Base-by-base conservation (phyloP, 2,329 filamentous ascomycete genomes). In the Aphanocladium album region DNA sequence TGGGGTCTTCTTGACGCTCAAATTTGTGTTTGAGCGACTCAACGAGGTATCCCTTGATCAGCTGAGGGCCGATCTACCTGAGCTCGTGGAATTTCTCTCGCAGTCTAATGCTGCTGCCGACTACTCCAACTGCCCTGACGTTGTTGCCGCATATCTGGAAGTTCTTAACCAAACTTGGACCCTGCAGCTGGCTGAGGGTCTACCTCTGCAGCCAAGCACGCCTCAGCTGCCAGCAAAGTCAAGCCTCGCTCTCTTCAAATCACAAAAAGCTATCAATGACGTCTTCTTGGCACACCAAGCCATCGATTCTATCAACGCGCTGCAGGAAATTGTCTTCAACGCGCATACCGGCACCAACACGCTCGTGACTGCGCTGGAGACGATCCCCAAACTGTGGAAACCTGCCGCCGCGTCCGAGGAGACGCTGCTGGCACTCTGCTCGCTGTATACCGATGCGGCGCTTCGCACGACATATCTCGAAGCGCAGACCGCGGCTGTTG, bases 11-110 rank as follows among this genome's bases (percentile, higher is more conserved):
- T 67, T 88, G 55, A 79, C 83, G 0, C 69, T 83, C 9, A 83
- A 81, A 60, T 84, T 82, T 64, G 73, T 86, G 2, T 68, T 88
- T 33, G 82, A 85, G 63, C 79, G 83, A 39, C 76, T 84, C 16
- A 64, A 70, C 3, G 78, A 82, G 50, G 75, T 84, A 11, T 75
- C 79, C 63, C 71, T 71, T 0, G 76, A 77, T 25, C 71, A 73
- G 21, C 69, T 80, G 7, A 70, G 70, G 25, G 75, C 57, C 23
- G 68, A 74, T 37, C 60, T 73, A 2, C 66, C 68, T 2, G 66
- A 67, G 2, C 65, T 78, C 1, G 64, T 66, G 9, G 60, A 64
- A 1, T 69, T 76, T 25, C 66, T 78, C 4, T 58, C 64, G 6
- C 61, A 69, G 30, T 67, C 62, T 21, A 68, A 68, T 55, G 62